Evolutionary conservation across 495 filamentous ascomycete species (phyloP).

Genomic region (Xylaria telfairii): DNA sequence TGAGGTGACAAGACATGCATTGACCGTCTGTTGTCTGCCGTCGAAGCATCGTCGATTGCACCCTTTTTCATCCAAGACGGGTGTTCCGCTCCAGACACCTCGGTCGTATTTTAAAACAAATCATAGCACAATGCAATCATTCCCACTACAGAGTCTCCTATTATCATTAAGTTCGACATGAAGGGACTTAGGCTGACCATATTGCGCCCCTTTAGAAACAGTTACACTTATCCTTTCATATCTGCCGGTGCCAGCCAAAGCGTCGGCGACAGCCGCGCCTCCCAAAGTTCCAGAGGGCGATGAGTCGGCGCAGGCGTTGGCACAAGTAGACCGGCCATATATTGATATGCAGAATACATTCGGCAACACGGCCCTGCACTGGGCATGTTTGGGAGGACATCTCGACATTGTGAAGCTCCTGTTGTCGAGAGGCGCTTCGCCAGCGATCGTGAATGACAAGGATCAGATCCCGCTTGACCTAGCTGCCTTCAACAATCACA

Average conservation of each 20-base stretch:
- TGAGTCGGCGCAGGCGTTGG: constrained; percentile 32
- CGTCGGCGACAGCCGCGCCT: constrained; percentile 51
- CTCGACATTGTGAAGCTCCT: constrained; percentile 78
- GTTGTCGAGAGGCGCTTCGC: constrained; percentile 71
- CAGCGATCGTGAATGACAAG: constrained; percentile 74
- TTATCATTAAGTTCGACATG: neutral
- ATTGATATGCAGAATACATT: constrained; percentile 75
- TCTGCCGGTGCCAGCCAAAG: constrained; percentile 38
- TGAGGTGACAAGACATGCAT: constrained; percentile 5
- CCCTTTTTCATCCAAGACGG: neutral
- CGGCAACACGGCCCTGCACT: constrained; percentile 90
- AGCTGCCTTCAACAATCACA: constrained; percentile 75
- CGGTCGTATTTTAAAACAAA: neutral
- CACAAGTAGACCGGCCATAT: constrained; percentile 47
- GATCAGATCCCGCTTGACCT: constrained; percentile 87
- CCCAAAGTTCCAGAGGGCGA: constrained; percentile 51
- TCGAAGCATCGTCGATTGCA: neutral
- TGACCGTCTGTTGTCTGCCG: neutral
- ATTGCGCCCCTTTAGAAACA: constrained; percentile 40
- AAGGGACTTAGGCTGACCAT: neutral
- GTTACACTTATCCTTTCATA: constrained; percentile 48
- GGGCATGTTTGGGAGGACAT: constrained; percentile 89
- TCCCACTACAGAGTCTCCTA: neutral
- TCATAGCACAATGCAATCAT: neutral
- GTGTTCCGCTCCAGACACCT: neutral